Evolutionary conservation across 208 protist genomes (phyloP), one percentile per base, ranked within the genome.

Genomic region (Acanthamoeba healyi): DNA sequence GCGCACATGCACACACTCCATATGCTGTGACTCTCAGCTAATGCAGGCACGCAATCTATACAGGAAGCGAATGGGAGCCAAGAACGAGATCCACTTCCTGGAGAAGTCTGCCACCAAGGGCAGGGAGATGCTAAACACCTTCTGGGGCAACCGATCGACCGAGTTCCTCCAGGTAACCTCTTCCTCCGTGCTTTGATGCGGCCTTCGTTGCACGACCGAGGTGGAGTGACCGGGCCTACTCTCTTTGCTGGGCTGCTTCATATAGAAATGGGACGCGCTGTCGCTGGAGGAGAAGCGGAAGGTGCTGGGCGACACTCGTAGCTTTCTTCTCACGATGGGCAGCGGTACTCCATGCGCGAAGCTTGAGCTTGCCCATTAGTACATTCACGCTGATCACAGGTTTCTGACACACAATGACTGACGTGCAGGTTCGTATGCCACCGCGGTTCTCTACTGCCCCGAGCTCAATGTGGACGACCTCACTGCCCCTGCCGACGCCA

Each of bases 71-170:
- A 81, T 81, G 56, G 88, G 88, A 93, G 88, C 88, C 14, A 93
- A 93, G 34, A 93, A 93, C 67, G 88, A 93, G 46, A 14, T 93
- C 24, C 88, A 93, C 44, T 93, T 81, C 67, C 44, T 93, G 29
- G 88, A 93, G 46, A 93, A 93, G 65, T 93, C 88, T 5, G 58
- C 88, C 46, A 63, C 22, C 22, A 93, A 81, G 34, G 88, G 88
- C 22, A 44, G 88, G 12, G 63, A 93, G 34, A 58, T 93, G 90
- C 88, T 93, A 7, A 7, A 5, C 40, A 19, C 14, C 29, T 93
- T 67, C 46, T 93, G 88, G 84, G 36, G 70, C 7, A 65, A 65
- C 0, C 29, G 84, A 42, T 91, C 84, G 10, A 24, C 51, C 84
- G 84, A 91, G 12, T 91, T 91, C 42, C 32, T 49, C 6, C 1